Evolutionary conservation across 2,329 filamentous ascomycete species (phyloP), one percentile per base, ranked within the genome.

Genomic region (Hypocreales sp.): DNA sequence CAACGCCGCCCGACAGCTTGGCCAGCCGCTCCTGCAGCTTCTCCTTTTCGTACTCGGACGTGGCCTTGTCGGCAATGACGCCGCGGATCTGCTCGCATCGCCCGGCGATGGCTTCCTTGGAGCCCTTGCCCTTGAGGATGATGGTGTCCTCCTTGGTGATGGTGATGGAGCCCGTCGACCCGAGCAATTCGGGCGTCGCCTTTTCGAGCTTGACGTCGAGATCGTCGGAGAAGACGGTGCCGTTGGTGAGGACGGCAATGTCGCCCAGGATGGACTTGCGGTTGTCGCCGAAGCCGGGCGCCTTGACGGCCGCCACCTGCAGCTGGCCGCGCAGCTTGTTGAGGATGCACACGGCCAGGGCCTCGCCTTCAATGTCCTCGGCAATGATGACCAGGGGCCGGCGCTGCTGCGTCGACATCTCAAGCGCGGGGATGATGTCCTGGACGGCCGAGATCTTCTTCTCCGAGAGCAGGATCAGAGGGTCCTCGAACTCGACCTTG

Each of bases 71-170:
- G 36, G 67, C 70, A 67, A 94, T 93, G 60, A 95, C 84, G 42
- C 87, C 86, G 44, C 90, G 86, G 60, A 98, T 98, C 69, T 98
- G 90, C 65, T 98, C 90, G 62, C 90, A 95, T 54, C 90, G 81
- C 69, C 94, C 84, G 39, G 80, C 61, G 47, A 98, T 92, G 40
- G 70, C 57, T 51, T 98, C 90, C 72, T 95, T 94, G 76, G 65
- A 79, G 39, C 90, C 90, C 49, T 93, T 84, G 31, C 90, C 90
- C 59, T 98, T 98, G 37, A 98, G 74, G 51, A 98, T 76, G 57
- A 98, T 94, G 45, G 90, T 98, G 61, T 98, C 90, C 65, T 98
- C 90, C 73, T 98, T 98, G 56, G 90, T 98, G 63, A 98, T 95
- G 56, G 90, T 95, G 65, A 98, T 94, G 48, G 86, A 90, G 39